Percentiles rank a stretch among this genome's conserved stretches.
These are phyloP conservation scores for Rhypophila decipiens DNA, from an alignment of 495 filamentous ascomycete species.

Conservation along the genomic window DNA sequence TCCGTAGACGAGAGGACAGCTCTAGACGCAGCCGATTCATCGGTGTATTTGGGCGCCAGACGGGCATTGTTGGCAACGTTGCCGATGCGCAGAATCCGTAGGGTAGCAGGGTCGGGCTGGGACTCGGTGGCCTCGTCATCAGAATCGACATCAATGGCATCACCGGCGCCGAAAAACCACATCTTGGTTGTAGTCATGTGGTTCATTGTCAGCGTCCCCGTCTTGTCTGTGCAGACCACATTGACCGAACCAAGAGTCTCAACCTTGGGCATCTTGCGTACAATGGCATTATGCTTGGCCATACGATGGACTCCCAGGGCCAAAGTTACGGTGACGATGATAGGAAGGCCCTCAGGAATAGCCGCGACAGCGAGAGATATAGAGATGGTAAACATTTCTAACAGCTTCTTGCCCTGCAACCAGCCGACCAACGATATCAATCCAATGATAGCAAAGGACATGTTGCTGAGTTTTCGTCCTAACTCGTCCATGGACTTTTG, in stretches of 20 bases:
- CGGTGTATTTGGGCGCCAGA: conserved; percentile 51
- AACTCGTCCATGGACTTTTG: conserved; percentile 96
- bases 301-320: conserved; percentile 92
- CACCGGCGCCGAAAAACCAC: conserved; percentile 76
- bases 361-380: conserved; percentile 95
- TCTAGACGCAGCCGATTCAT: conserved; percentile 61
- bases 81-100: conserved; percentile 77
- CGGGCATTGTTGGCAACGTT: conserved; percentile 96
- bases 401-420: conserved; percentile 76
- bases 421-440: conserved; percentile 86
- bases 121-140: conserved; percentile 55
- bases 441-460: conserved; percentile 90
- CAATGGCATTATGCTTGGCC: conserved; percentile 89
- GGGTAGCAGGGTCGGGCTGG: conserved; percentile 63
- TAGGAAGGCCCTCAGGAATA: conserved; percentile 94
- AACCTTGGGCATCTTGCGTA: conserved; percentile 89
- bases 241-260: conserved; percentile 98
- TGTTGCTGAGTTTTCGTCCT: conserved; percentile 87
- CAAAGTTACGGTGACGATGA: conserved; percentile 95
- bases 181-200: conserved; percentile 98
- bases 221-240: conserved; percentile 98
- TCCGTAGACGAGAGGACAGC: conserved; percentile 74
- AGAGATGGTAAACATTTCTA: conserved; percentile 97
- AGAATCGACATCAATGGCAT: conserved; percentile 67
- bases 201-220: conserved; percentile 89